Base-by-base conservation (phyloP, 2,329 filamentous ascomycete species). In the Colletotrichum aenigma region DNA sequence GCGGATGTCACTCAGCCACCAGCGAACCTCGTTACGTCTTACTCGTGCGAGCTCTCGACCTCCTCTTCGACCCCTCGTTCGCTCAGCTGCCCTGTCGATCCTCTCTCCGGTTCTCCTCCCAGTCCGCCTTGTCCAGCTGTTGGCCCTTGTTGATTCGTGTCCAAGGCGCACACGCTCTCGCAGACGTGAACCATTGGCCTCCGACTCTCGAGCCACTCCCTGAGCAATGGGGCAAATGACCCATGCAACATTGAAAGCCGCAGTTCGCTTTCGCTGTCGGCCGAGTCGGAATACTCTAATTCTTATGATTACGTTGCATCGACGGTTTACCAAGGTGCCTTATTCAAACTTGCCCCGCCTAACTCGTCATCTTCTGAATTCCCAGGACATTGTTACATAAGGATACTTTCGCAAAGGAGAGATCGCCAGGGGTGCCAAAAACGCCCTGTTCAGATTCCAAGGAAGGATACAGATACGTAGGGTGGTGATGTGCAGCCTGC, bases 51-150 rank as follows among this genome's bases (percentile, higher is more conserved):
- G 30, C 18, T 64, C n/a, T 34, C 60, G 28, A 30, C 32, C 28
- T 16, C 34, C n/a, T 28, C 30, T 24, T 60, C 34, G 30, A 55
- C 34, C 30, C 43, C 26, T 36, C 7, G 18, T 16, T 34, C 65
- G 56, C 66, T 62, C 70, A 62, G 60, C 60, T 62, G 30, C 60
- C 56, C 56, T 60, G 56, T 60, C 30, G 16, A 21, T 62, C 28
- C 28, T 21, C 60, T 36, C 32, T 24, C 6, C 3, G 58, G 7
- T 48, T 34, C 56, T 73, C 36, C 18, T 58, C 18, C 16, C 38
- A 75, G 56, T 74, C 58, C 74, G 74, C 74, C 74, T 76, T 76
- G 74, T 74, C 36, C 70, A 73, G 64, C 43, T 65, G 58, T 48
- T 74, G 74, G 74, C 64, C 74, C 73, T 28, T 64, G 69, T 73